Evolutionary conservation across 306 rosid genomes (phyloP), one percentile per base, ranked within the genome.

Genomic region (Macrotyloma uniflorum): DNA sequence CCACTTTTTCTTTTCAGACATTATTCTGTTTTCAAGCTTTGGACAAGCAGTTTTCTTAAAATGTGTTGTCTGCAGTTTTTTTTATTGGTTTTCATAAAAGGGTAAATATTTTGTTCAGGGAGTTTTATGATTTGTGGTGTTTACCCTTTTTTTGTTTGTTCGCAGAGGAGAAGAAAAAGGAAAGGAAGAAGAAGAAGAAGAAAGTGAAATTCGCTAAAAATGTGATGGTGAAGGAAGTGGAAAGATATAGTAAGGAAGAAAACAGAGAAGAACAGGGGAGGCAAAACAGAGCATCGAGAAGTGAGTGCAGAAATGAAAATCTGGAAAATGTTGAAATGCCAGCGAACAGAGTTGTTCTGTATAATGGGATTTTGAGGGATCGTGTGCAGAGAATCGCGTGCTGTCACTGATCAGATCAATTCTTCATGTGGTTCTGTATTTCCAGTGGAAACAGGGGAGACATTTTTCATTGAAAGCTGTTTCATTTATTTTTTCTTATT

Each of bases 151-250:
- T 15, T n/a, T 3, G 0, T 36, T 23, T 55, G 16, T 45, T 80
- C 65, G 0, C 74, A 79, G 88, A 80, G 24, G 87, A 86, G 19
- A 90, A 79, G 87, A 93, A 81, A 53, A 74, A 42, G 69, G 87
- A 50, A 13, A 85, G 72, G 50, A 85, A 58, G 72, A 81, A 40
- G 55, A 43, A 77, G 59, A 89, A 81, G 82, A 89, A 89, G 73
- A 94, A 90, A 55, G 97, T 94, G 65, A 74, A 88, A 59, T 94
- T 94, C 72, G 89, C 96, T 0, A 93, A 85, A 68, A 76, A 82
- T 89, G 96, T 92, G 87, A 88, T 81, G 77, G 86, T 90, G 86
- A 91, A 87, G 64, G 90, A 85, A 45, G 86, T 63, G 30, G 77
- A 53, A 19, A 63, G 20, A 8, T 80, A 78, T 20, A 66, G 40